These are phyloP conservation scores for Nakazawaea anatomiae DNA, from an alignment of 805 yeast species.

Conservation along the genomic window DNA sequence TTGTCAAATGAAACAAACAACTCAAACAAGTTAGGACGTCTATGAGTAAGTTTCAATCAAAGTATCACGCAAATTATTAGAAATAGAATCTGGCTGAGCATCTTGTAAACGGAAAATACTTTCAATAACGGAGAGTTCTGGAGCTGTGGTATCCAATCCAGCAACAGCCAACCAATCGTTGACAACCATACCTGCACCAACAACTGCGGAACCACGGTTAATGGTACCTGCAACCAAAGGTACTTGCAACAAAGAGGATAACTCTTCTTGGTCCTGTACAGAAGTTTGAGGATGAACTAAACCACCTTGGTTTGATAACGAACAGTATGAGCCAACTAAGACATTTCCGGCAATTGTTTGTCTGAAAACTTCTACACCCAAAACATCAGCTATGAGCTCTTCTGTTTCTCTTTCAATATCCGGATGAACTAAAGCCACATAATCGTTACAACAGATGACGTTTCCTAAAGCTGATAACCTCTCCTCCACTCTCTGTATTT, in stretches of 20 bases:
- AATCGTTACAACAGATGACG: constrained; percentile 97
- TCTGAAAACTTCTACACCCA: constrained; percentile 98
- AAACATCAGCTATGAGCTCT: constrained; percentile 94
- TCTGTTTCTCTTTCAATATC: constrained; percentile 99
- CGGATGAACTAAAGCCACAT: constrained; percentile 98
- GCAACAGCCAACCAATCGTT: constrained; percentile 97
- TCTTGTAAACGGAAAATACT: constrained; percentile 92
- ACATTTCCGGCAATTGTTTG: constrained; percentile 99
- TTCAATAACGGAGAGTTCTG: constrained; percentile 94
- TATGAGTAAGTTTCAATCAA: constrained; percentile 87
- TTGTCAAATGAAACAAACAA: neutral
- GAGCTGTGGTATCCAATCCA: constrained; percentile 97
- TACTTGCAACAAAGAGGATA: constrained; percentile 89
- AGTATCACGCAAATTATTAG: constrained; percentile 84
- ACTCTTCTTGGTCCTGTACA: constrained; percentile 96
- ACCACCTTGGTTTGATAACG: constrained; percentile 96
- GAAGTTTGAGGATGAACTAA: constrained; percentile 97
- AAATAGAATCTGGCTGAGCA: constrained; percentile 81
- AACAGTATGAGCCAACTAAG: constrained; percentile 92
- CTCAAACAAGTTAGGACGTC: neutral
- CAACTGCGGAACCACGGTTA: constrained; percentile 95
- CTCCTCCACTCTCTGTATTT: constrained; percentile 97
- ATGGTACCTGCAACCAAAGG: constrained; percentile 99
- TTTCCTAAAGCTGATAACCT: constrained; percentile 95
- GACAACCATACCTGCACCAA: constrained; percentile 98